phyloP scores from a whole-genome alignment of 169 alveolate genomes.

The Cryptosporidium ubiquitum region DNA sequence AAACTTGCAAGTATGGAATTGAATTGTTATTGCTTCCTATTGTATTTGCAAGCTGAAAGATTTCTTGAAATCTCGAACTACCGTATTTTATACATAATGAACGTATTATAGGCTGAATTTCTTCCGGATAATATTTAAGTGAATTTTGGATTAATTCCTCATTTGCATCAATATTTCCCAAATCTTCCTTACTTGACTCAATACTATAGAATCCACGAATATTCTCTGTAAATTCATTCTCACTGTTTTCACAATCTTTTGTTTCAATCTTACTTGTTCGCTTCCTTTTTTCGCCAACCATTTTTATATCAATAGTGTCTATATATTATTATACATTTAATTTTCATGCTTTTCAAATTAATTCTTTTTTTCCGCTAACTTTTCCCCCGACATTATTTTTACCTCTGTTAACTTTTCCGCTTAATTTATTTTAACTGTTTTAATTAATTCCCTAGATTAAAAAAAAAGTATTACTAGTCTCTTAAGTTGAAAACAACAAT shows the following conservation, averaged over 20 bases:
- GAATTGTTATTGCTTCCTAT: slow-evolving; percentile 37
- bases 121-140: slow-evolving; percentile 5
- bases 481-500: not conserved
- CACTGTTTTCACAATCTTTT: not conserved
- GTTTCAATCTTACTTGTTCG: not conserved
- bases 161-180: not conserved
- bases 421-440: not conserved
- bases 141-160: not conserved
- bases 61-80: slow-evolving; percentile 44
- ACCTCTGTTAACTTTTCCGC: not conserved
- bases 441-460: not conserved
- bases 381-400: not conserved
- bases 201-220: not conserved
- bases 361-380: slow-evolving; percentile 25
- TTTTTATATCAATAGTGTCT: no score
- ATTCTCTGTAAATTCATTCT: not conserved
- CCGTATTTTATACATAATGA: slow-evolving; percentile 53
- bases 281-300: not conserved
- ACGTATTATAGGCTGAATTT: not conserved
- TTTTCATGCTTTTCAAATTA: not conserved
- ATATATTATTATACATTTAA: not conserved
- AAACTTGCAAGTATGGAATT: slow-evolving; percentile 39
- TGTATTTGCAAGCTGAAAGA: slow-evolving; percentile 39
- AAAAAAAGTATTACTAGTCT: no score
- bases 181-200: slow-evolving; percentile 34